These are phyloP conservation scores for Styphnolobium japonicum DNA, from an alignment of 306 rosid genomes.

Conservation along the genomic window DNA sequence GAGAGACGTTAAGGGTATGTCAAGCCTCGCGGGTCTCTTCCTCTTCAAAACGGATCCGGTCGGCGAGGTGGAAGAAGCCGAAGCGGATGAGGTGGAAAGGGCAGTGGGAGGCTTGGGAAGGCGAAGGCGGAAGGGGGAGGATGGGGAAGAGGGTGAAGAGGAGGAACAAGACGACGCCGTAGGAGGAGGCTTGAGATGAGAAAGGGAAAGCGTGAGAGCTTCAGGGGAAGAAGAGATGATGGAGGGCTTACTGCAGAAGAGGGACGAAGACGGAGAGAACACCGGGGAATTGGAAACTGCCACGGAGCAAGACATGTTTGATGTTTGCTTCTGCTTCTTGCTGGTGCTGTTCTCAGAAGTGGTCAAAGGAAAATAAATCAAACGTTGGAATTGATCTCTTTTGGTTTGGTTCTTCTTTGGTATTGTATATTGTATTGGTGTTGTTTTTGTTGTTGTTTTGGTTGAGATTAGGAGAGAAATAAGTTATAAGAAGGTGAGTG, in stretches of 20 bases:
- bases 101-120: constrained; percentile 52
- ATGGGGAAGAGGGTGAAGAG: constrained; percentile 58
- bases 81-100: constrained; percentile 25
- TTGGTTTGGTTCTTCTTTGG: neutral
- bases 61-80: constrained; percentile 31
- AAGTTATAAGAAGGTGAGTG: neutral
- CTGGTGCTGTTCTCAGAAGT: neutral
- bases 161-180: constrained; percentile 41
- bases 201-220: constrained; percentile 30
- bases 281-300: constrained; percentile 78
- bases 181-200: constrained; percentile 48
- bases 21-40: constrained; percentile 79
- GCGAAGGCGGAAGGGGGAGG: constrained; percentile 77
- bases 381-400: constrained; percentile 16
- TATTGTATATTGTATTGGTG: neutral
- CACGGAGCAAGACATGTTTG: constrained; percentile 74
- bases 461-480: neutral
- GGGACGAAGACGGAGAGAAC: constrained; percentile 67
- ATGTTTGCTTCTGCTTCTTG: too few species aligned
- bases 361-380: constrained; percentile 24
- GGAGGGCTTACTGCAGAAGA: constrained; percentile 54
- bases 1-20: constrained; percentile 61
- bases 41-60: constrained; percentile 69
- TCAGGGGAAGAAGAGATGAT: constrained; percentile 56
- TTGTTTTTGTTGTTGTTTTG: neutral